These are phyloP conservation scores for Claviceps fusiformis DNA, from an alignment of 2,329 filamentous ascomycete genomes.

Conservation along the genomic window DNA sequence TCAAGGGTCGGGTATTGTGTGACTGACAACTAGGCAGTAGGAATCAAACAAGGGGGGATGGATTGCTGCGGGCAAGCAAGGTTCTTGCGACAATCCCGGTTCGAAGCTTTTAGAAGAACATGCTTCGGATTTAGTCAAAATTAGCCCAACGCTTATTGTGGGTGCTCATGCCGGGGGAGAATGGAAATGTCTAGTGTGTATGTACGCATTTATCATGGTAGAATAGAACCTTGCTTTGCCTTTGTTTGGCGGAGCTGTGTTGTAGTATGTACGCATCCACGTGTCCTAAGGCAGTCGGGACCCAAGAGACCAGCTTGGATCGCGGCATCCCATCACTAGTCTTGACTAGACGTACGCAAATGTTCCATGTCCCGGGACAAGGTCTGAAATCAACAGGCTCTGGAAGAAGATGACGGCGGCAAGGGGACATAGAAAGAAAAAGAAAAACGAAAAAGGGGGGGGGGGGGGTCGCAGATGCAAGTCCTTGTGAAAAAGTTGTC, in stretches of 20 bases:
- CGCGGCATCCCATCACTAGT: not conserved
- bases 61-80: conserved; percentile 21
- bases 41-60: conserved; percentile 11
- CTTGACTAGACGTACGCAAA: not conserved
- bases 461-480: conserved; percentile 1
- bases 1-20: conserved; percentile 35
- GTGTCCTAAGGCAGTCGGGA: not conserved
- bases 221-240: not conserved
- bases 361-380: not conserved
- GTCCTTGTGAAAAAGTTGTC: conserved; percentile 8
- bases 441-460: not conserved
- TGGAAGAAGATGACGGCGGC: not conserved
- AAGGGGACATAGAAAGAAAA: not conserved
- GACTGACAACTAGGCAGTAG: conserved; percentile 20
- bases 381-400: conserved; percentile 8
- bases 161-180: conserved; percentile 8
- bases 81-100: conserved; percentile 3
- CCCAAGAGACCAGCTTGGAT: not conserved
- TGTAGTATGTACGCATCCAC: not conserved
- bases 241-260: not conserved
- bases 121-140: conserved; percentile 3
- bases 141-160: not conserved
- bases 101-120: conserved; percentile 6
- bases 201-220: not conserved
- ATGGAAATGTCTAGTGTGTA: conserved; percentile 14